Evolutionary conservation across 805 yeast species (phyloP).

Genomic region (Schwanniomyces sp.): DNA sequence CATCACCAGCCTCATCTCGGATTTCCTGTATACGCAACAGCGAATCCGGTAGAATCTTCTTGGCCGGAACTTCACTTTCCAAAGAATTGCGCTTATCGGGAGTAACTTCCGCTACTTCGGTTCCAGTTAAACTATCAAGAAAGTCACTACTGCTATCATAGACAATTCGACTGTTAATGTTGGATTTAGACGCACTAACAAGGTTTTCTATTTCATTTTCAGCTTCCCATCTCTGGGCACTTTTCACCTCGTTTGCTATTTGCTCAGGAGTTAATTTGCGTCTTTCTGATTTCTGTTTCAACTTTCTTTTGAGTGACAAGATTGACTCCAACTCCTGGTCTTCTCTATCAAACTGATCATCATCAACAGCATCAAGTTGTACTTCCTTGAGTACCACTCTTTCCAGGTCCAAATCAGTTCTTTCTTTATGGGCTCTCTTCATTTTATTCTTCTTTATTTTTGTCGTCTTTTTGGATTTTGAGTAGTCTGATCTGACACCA

Average conservation of each 20-base stretch:
- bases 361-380: slow-evolving; percentile 24
- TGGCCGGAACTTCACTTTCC: not conserved
- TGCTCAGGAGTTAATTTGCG: slow-evolving; percentile 27
- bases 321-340: slow-evolving; percentile 27
- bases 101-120: not conserved
- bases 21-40: not conserved
- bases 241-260: slow-evolving; percentile 38
- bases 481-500: slow-evolving; percentile 9
- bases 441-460: slow-evolving; percentile 46
- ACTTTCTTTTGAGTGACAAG: slow-evolving; percentile 17
- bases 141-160: slow-evolving; percentile 47
- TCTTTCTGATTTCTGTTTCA: slow-evolving; percentile 26
- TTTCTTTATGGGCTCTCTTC: slow-evolving; percentile 32
- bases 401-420: slow-evolving; percentile 24
- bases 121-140: slow-evolving; percentile 20
- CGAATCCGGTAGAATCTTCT: not conserved
- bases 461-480: slow-evolving; percentile 17
- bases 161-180: slow-evolving; percentile 16
- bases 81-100: not conserved
- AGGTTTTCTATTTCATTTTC: slow-evolving; percentile 13
- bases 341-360: slow-evolving; percentile 15
- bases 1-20: too few species aligned
- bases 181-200: slow-evolving; percentile 4
- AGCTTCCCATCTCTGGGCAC: slow-evolving; percentile 16
- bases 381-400: slow-evolving; percentile 24